Evolutionary conservation across 306 rosid species (phyloP), one percentile per base, ranked within the genome.

Genomic region (Vicia sativa): DNA sequence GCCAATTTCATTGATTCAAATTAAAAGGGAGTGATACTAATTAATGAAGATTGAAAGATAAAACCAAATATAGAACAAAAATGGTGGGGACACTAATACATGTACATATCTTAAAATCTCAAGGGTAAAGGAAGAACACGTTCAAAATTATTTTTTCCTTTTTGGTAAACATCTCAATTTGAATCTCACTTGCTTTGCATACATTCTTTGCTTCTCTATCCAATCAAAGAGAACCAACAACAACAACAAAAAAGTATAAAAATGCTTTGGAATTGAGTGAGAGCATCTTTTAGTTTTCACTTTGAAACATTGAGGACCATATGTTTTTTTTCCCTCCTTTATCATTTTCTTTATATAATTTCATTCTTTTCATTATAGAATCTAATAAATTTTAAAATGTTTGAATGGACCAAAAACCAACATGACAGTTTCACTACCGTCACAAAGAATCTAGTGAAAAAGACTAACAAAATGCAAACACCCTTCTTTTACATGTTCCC

Each of bases 351-450:
- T 26, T 39, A 62, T 67, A 35, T 65, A 43, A 14, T 54, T 41
- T 0, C 9, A 23, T 38, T 74, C 46, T 70, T 62, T 46, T 23
- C 31, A 62, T 39, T 11, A 10, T 62, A 62, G 80, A 83, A 65
- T 71, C 72, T 72, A 64, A 53, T 57, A 67, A 62, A 74, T 45
- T 54, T 55, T 39, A 38, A 62, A 71, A 65, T 60, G 56, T 71
- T 84, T 80, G 85, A 77, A 74, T 62, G 85, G 87, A 81, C 82
- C 71, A 67, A 82, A 80, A 84, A 81, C 79, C 85, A 72, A 75
- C 79, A 55, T 55, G 62, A 37, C 74, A 73, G 78, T 78, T 73
- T 53, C 69, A 67, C 71, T 60, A 67, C 68, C 67, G 55, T 50
- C 74, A 75, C 73, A 75, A 77, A 80, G 85, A 79, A 80, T 84